These are phyloP conservation scores for Nymphaea thermarum DNA, from an alignment of 164 flowering plant genomes.

Conservation along the genomic window DNA sequence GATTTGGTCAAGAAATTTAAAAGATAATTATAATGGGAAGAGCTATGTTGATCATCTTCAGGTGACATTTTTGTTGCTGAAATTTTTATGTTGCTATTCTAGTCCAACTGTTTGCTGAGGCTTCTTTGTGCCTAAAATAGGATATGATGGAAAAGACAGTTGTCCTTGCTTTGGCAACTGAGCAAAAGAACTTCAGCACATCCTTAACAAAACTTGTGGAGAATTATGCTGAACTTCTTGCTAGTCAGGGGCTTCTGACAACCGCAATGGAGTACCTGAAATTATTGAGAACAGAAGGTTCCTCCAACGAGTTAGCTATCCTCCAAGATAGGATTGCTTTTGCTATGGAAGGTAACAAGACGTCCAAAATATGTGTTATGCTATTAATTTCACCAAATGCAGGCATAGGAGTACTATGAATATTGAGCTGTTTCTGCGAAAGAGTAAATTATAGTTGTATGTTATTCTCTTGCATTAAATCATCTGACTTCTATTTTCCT, in stretches of 20 bases:
- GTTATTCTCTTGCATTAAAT: neutral
- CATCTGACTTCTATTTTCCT: neutral
- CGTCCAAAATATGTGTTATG: neutral
- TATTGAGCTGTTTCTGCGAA: neutral
- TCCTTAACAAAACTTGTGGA: slow-evolving; percentile 80
- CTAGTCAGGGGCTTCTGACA: slow-evolving; percentile 81
- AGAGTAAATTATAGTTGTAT: neutral
- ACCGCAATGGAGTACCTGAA: slow-evolving; percentile 90
- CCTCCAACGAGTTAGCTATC: slow-evolving; percentile 75
- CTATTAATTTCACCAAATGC: neutral
- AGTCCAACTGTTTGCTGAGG: neutral
- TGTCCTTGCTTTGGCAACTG: slow-evolving; percentile 81
- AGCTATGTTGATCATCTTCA: slow-evolving; percentile 84
- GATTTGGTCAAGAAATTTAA: slow-evolving; percentile 72
- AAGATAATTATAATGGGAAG: slow-evolving; percentile 47
- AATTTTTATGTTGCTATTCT: neutral
- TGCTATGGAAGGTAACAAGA: slow-evolving; percentile 47
- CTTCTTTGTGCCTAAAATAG: slow-evolving; percentile 17
- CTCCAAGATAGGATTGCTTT: slow-evolving; percentile 69
- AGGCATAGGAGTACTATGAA: no score
- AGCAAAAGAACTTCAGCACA: slow-evolving; percentile 74
- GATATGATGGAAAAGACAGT: slow-evolving; percentile 98
- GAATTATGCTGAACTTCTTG: slow-evolving; percentile 90
- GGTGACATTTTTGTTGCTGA: slow-evolving; percentile 21
- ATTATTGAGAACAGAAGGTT: slow-evolving; percentile 67